Percentiles rank a stretch among this genome's conserved stretches.
Evolutionary conservation across 306 rosid species (phyloP).

Genomic region (Gillenia trifoliata): DNA sequence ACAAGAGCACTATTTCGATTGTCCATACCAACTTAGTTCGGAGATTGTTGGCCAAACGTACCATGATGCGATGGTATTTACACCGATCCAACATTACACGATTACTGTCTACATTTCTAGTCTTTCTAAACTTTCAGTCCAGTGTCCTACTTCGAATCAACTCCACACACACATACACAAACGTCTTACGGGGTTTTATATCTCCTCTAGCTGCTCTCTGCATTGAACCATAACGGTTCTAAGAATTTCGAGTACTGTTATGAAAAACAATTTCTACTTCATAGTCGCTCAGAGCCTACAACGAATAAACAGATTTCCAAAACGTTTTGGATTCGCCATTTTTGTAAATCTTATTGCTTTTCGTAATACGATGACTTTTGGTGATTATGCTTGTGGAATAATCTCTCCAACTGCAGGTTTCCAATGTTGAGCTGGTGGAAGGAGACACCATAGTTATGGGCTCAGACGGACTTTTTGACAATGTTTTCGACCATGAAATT

Average conservation of each 20-base stretch:
- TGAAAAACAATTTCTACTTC: neutral
- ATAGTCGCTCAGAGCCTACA: neutral
- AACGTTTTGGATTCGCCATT: neutral
- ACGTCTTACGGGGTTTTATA: neutral
- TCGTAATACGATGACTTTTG: neutral
- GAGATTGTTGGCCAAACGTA: slow-evolving; percentile 78
- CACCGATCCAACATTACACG: neutral
- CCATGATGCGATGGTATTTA: slow-evolving; percentile 72
- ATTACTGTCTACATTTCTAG: neutral
- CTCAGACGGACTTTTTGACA: slow-evolving; percentile 81
- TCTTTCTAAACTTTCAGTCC: neutral
- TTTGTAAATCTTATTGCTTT: neutral
- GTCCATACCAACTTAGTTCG: slow-evolving; percentile 91
- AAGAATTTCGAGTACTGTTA: neutral
- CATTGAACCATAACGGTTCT: neutral
- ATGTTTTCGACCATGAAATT: slow-evolving; percentile 73
- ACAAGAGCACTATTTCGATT: slow-evolving; percentile 91
- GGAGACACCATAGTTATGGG: slow-evolving; percentile 82
- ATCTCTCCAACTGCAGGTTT: slow-evolving; percentile 44
- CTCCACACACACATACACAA: neutral
- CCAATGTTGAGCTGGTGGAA: slow-evolving; percentile 55
- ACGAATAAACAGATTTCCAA: neutral
- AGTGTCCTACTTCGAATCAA: neutral
- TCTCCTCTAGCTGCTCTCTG: neutral
- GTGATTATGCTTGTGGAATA: slow-evolving; percentile 18